Evolutionary conservation across 2,329 filamentous ascomycete genomes (phyloP).

Genomic region (Polytolypa hystricis): DNA sequence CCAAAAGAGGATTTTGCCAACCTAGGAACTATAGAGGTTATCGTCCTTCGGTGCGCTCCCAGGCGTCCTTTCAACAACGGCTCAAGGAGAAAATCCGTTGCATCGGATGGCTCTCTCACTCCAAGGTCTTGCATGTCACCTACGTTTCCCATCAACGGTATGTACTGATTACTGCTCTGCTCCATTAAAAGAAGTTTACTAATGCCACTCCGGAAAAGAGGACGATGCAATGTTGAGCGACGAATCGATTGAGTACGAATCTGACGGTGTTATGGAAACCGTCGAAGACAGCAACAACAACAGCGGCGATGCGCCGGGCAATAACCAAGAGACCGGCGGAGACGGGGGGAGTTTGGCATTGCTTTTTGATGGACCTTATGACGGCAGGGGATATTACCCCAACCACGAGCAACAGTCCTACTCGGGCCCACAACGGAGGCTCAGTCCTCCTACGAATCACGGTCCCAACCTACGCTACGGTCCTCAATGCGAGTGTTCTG

Average conservation of each 20-base stretch:
- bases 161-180: neutral
- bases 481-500: too few species aligned
- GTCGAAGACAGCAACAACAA: too few species aligned
- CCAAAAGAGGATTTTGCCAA: constrained; percentile 13
- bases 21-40: constrained; percentile 21
- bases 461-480: neutral
- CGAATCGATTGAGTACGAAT: neutral
- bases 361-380: constrained; percentile 9
- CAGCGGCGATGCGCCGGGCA: too few species aligned
- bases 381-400: constrained; percentile 2
- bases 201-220: neutral
- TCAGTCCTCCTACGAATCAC: too few species aligned
- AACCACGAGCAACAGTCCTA: neutral
- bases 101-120: constrained; percentile 9
- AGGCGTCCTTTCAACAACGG: constrained; percentile 10
- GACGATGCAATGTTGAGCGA: constrained; percentile 2
- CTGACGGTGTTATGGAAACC: too few species aligned
- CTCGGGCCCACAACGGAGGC: too few species aligned
- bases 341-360: constrained; percentile 3
- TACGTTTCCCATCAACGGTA: constrained; percentile 14
- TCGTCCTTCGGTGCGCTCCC: constrained; percentile 19
- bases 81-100: constrained; percentile 13
- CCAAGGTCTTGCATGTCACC: constrained; percentile 15
- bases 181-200: too few species aligned
- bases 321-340: too few species aligned